Percentiles rank a stretch among this genome's conserved stretches.
Evolutionary conservation across 1,284 basidiomycete species (phyloP).

Genomic region (Ceratobasidium theobromae): DNA sequence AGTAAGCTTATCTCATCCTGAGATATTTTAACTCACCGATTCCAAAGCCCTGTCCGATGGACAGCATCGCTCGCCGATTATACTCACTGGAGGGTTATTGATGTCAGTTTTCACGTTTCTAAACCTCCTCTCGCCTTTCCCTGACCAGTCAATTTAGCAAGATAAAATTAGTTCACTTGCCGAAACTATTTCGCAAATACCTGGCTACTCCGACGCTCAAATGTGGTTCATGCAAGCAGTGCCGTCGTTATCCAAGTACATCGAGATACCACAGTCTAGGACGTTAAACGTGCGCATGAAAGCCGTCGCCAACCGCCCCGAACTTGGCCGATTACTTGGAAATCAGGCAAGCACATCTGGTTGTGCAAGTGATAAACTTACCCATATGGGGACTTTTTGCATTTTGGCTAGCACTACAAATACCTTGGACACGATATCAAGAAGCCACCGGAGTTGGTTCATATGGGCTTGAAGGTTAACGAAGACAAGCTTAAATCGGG

Average conservation of each 20-base stretch:
- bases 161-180: background rate
- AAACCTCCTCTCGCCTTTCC: background rate
- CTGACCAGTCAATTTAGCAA: background rate
- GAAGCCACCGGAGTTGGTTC: background rate
- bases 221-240: conserved; percentile 14
- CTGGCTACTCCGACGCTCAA: background rate
- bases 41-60: background rate
- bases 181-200: background rate
- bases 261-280: background rate
- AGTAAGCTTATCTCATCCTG: background rate
- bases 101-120: background rate
- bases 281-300: background rate
- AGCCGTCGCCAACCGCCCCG: background rate
- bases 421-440: background rate
- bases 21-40: background rate
- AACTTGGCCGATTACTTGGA: background rate
- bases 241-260: background rate
- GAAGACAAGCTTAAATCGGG: background rate
- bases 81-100: background rate
- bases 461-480: background rate
- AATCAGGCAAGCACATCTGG: background rate
- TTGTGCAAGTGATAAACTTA: background rate
- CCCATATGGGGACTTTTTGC: background rate
- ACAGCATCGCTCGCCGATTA: background rate
- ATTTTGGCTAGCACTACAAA: background rate